Base-by-base conservation (phyloP, 176 grass and related monocot species). In the Melocanna baccifera region DNA sequence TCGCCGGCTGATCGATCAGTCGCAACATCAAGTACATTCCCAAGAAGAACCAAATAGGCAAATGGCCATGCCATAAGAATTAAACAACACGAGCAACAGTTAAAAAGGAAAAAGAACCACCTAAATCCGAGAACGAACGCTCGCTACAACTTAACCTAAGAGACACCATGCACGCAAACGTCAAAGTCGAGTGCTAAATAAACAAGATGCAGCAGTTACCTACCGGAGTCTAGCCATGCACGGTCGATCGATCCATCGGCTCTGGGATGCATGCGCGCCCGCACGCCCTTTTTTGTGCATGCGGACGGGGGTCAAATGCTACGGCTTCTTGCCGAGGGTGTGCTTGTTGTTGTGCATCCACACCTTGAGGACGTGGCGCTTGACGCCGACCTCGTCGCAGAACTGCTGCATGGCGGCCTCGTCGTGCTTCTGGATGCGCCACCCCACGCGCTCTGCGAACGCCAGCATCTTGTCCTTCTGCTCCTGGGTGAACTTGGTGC, bases 271-370 rank as follows among this genome's bases (percentile, higher is more conserved):
- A 18, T 58, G 36, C n/a, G n/a, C 39, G 13, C 36, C 14, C 16
- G 71, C 26, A 6, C 67, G 12, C 52, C 7, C 9, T 32, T n/a
- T n/a, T 36, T 74, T 62, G 81, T 69, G 75, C 62, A 70, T 71
- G 76, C 47, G 58, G 6, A 29, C 39, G 58, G 3, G 36, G 6
- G 20, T 50, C 53, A 52, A 30, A 30, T 11, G 57, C 61, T 82
- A 88, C 39, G 88, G 92, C 88, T 94, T 97, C 88, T 97, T 97
- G 83, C 95, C 89, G 65, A 94, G 89, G 83, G 89, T 90, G 81
- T 97, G 86, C 94, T 97, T 97, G 90, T 97, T 91, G 87, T 97
- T 97, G 88, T 97, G 94, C 94, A 97, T 97, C 94, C 94, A 97
- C 3, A 97, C 94, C 89, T 97, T 97, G 83, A 97, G 86, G 25